Base-by-base conservation (phyloP, 257 asterid species). In the Verbascum thapsus region DNA sequence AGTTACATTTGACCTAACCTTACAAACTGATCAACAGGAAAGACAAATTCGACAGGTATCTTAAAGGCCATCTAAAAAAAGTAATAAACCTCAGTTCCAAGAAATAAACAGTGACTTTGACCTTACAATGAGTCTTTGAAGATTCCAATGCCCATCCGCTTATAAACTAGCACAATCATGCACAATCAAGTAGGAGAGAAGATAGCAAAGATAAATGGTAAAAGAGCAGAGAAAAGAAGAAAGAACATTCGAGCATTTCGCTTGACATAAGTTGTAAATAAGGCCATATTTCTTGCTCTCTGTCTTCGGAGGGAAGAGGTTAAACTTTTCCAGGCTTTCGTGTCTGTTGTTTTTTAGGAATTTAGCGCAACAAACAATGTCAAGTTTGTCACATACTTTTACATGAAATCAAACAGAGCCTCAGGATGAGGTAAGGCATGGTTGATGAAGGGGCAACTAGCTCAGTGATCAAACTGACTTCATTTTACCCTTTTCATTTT, bases 111-210 rank as follows among this genome's bases (percentile, higher is more conserved):
- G 23, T 18, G 12, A 38, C 45, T 32, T 35, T 35, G 16, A 49
- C 43, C 45, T 65, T 26, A n/a, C 8, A 12, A 6, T 34, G 58
- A 43, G 63, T 42, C 32, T 40, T 52, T 7, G 10, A 37, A 57
- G 30, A 23, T 58, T n/a, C n/a, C n/a, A n/a, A n/a, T n/a, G n/a
- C n/a, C n/a, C n/a, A n/a, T n/a, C n/a, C n/a, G n/a, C 11, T n/a
- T 32, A 53, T 1, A 15, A 23, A 52, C 3, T 11, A 32, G 37
- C 22, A 13, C 9, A 34, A 54, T 10, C 4, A 54, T 32, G 18
- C 4, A 18, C 13, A 45, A 19, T 0, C 4, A 58, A 19, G 52
- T 5, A 40, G 10, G 26, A 7, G 43, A 15, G 39, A 18, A 34
- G 43, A 34, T 30, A 18, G 17, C 6, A 10, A 44, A 45, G 39